Evolutionary conservation across 2,329 filamentous ascomycete genomes (phyloP).

Genomic region (Alternaria longipes): DNA sequence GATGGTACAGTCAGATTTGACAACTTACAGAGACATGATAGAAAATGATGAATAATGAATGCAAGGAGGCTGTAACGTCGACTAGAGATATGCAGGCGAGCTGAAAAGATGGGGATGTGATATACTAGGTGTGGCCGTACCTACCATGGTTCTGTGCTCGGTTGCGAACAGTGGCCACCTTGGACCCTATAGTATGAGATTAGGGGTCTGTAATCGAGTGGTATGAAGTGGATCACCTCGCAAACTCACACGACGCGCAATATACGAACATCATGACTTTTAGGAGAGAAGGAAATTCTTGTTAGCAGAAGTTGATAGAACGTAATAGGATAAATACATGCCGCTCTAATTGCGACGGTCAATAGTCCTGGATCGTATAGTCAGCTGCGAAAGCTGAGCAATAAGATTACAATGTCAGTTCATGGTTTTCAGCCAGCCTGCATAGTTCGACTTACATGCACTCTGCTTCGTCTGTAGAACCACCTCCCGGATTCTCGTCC

Average conservation of each 20-base stretch:
- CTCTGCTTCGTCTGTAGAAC: constrained; percentile 8
- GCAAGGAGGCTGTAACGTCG: background rate
- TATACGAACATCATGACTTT: background rate
- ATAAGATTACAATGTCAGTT: background rate
- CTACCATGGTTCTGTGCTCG: background rate
- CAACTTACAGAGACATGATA: background rate
- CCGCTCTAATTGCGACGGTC: background rate
- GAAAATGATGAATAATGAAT: background rate
- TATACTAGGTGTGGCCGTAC: background rate
- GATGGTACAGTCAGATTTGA: background rate
- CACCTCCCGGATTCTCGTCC: background rate
- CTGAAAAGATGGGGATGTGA: background rate
- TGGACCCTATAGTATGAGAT: background rate
- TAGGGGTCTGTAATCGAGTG: background rate
- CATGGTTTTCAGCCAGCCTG: too few species aligned
- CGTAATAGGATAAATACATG: background rate
- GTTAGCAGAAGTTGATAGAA: fast-evolving
- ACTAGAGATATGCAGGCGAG: background rate
- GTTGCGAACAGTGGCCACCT: background rate
- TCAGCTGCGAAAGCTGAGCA: background rate
- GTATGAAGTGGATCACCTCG: background rate
- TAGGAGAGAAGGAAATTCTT: background rate
- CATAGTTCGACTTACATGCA: background rate
- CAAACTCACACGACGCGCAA: background rate
- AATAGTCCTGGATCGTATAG: background rate